phyloP scores from a whole-genome alignment of 371 early-diverging fungal species.

The Mucor plumbeus region DNA sequence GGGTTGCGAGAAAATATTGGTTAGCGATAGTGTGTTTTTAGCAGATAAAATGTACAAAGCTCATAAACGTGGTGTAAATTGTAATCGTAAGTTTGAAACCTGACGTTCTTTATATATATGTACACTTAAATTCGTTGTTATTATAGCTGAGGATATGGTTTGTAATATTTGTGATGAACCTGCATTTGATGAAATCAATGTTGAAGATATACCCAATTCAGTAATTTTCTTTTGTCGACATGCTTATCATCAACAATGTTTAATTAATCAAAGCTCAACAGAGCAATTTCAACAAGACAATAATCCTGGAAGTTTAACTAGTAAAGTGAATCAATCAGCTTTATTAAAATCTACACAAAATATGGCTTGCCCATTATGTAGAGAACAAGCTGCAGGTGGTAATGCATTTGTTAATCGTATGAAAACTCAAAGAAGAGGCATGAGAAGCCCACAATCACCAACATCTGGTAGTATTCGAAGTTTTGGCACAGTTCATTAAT shows the following conservation, averaged over 20 bases:
- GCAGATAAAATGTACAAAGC: constrained; percentile 74
- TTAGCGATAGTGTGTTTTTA: constrained; percentile 82
- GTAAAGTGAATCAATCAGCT: constrained; percentile 62
- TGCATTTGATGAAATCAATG: constrained; percentile 51
- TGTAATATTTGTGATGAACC: constrained; percentile 69
- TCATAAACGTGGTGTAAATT: constrained; percentile 74
- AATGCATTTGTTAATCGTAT: constrained; percentile 58
- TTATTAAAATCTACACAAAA: constrained; percentile 55
- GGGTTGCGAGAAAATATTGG: constrained; percentile 87
- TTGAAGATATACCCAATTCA: constrained; percentile 42
- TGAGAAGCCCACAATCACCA: constrained; percentile 22
- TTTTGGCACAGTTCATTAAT: constrained; percentile 45
- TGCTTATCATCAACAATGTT: constrained; percentile 72
- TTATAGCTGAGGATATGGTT: constrained; percentile 54
- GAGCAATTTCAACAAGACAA: constrained; percentile 19
- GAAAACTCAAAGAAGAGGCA: constrained; percentile 41
- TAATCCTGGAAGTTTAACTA: constrained; percentile 38
- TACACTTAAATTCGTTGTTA: background rate
- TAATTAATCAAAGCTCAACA: constrained; percentile 41
- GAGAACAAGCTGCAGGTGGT: constrained; percentile 58
- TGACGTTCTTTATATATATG: background rate
- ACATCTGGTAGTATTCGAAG: constrained; percentile 44
- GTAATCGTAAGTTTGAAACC: constrained; percentile 43
- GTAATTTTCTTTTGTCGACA: constrained; percentile 82
- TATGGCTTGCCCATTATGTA: constrained; percentile 61